Evolutionary conservation across 352 stramenopile genomes (phyloP), one percentile per base, ranked within the genome.

Genomic region (Globisporangium nunn): DNA sequence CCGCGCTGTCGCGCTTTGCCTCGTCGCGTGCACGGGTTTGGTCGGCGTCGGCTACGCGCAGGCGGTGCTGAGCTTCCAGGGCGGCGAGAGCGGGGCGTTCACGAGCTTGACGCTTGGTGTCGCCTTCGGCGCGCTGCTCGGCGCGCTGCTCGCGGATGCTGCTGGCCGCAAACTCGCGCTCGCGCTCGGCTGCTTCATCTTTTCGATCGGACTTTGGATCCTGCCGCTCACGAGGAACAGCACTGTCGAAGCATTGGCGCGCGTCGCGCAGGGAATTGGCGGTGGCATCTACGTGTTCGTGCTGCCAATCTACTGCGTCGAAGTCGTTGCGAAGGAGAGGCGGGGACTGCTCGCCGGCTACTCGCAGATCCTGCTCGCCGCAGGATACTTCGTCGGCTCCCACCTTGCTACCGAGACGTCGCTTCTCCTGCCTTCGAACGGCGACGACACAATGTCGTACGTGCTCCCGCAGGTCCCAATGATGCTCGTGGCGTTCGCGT

Each of bases 401-500:
- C 31, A 52, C 37, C 23, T 52, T 7, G 29, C 31, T 1, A 41
- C 33, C 48, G 14, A 56, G 48, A 49, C n/a, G n/a, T 10, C n/a
- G 5, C 8, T 31, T 8, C 6, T 28, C 17, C 44, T 6, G 6
- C 28, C 44, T 18, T 31, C 4, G 44, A 29, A 2, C 17, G 17
- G 18, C 44, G 44, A 18, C 8, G n/a, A 40, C 35, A 14, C 35
- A 10, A 40, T 40, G 7, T 40, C n/a, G 48, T 62, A 56, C 30
- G 48, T 47, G 48, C 11, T 30, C 4, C 33, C 48, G 12, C 31
- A 56, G 11, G 18, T 55, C 1, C 40, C 39, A 3, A 50, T 33
- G n/a, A 3, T 46, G n/a, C 1, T 78, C 0, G 50, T 81, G 10
- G 71, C 81, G 1, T 62, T 81, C 48, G 23, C 54, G 12, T 67